Percentiles rank a stretch among this genome's conserved stretches.
phyloP scores from a whole-genome alignment of 176 grass and related monocot genomes.

The Cenchrus americanus region DNA sequence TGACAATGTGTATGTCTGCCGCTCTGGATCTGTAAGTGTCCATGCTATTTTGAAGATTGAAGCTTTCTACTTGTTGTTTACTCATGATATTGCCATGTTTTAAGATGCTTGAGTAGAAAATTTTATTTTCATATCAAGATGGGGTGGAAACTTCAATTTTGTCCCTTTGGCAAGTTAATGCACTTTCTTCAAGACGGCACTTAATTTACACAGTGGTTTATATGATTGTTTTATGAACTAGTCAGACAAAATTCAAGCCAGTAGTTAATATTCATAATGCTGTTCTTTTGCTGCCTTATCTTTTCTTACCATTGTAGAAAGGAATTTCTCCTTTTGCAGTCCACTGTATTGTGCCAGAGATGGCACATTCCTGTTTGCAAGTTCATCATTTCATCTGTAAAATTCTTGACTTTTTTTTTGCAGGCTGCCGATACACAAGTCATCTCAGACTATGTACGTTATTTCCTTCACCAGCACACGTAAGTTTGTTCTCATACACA shows the following conservation, averaged over 20 bases:
- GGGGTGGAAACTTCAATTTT: not conserved
- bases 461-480: conserved; percentile 98
- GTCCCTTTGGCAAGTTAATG: conserved; percentile 14
- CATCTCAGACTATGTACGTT: conserved; percentile 94
- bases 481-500: conserved; percentile 46
- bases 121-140: not conserved
- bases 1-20: conserved; percentile 90
- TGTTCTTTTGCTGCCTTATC: not conserved
- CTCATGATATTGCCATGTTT: not conserved
- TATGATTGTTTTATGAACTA: not conserved
- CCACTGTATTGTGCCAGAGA: not conserved
- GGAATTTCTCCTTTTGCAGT: not conserved
- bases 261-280: not conserved
- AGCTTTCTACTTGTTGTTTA: not conserved
- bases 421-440: conserved; percentile 96
- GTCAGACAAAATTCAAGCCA: not conserved
- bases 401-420: conserved; percentile 14
- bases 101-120: not conserved
- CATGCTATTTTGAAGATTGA: not conserved
- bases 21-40: conserved; percentile 89
- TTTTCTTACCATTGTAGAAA: not conserved
- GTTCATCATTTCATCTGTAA: not conserved
- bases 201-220: not conserved
- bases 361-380: not conserved
- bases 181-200: not conserved